Evolutionary conservation across 2,329 filamentous ascomycete species (phyloP).

Genomic region (Aspergillus spinulosporus): DNA sequence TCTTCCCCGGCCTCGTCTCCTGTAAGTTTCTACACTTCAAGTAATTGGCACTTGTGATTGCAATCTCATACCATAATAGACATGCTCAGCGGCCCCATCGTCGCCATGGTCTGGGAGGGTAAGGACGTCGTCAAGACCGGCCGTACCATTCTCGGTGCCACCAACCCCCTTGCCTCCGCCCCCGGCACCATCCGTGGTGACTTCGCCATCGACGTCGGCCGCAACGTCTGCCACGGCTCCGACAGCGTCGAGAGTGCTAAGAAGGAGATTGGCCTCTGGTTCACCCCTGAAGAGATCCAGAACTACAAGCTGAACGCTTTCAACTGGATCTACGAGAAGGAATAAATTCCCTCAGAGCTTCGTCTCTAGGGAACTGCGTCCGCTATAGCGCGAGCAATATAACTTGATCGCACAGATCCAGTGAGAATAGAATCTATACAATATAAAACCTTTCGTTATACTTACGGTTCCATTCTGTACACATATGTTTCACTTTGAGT

Average conservation of each 20-base stretch:
- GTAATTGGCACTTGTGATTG: not conserved
- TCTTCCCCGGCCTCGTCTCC: conserved; percentile 91
- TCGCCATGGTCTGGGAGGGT: conserved; percentile 99
- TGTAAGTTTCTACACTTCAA: conserved; percentile 59
- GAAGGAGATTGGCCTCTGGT: conserved; percentile 99
- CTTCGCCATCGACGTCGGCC: conserved; percentile 84
- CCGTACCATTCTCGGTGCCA: conserved; percentile 92
- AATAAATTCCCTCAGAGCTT: conserved; percentile 40
- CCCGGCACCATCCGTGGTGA: conserved; percentile 98
- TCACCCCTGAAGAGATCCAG: conserved; percentile 83
- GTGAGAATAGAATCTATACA: conserved; percentile 13
- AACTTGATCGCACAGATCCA: not conserved
- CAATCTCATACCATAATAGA: conserved; percentile 56
- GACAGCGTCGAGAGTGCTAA: conserved; percentile 98
- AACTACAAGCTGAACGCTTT: conserved; percentile 80
- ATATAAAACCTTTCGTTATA: conserved; percentile 5
- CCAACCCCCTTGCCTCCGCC: conserved; percentile 92
- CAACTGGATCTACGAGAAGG: conserved; percentile 98
- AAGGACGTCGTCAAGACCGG: conserved; percentile 99
- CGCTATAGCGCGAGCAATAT: conserved; percentile 9
- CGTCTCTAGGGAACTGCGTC: conserved; percentile 16
- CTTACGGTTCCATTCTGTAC: not conserved
- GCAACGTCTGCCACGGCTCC: conserved; percentile 99
- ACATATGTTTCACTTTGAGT: too few species aligned
- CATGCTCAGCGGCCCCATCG: conserved; percentile 96